Evolutionary conservation across 140 eudicot species (phyloP), one percentile per base, ranked within the genome.

Genomic region (Oenanthe javanica): DNA sequence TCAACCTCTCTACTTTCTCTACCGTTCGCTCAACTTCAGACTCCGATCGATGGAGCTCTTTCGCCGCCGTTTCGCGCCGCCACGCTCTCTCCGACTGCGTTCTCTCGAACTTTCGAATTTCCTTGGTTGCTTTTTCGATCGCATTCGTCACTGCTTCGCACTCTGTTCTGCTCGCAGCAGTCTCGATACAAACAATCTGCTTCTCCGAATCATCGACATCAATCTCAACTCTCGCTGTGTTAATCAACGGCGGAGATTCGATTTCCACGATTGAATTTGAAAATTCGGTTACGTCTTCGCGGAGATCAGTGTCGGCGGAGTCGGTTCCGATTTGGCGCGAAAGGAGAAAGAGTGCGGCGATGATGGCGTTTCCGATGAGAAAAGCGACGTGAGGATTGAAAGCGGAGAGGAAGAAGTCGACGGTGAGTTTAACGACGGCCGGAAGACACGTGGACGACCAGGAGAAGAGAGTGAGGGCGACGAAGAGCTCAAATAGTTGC

Each of bases 381-480:
- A 93, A 93, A 54, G 86, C 91, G 1, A 93, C 87, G 83, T 84
- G 97, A 81, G 90, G 93, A 80, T 89, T 1, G 82, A 83, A 57
- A 79, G 23, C 76, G 79, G 73, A 77, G 76, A 3, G 31, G 31
- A 87, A 6, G 75, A 66, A 86, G 63, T 73, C 81, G 50, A 83
- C 85, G 79, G 82, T 73, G 19, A 81, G 43, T 77, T 74, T 79
- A 15, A 85, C 5, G 8, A 47, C 47, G 18, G 82, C 45, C 38
- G 97, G 90, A 10, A 91, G 79, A 9, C 87, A 84, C 5, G 88
- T 77, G 66, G 97, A 84, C 11, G 91, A 88, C 93, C 96, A 91
- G 14, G 97, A 93, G 59, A 93, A 59, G 72, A 93, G 77, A 6
- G 78, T 81, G 42, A 88, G 55, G 15, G 79, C 86, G 50, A 86